A percentile compares a stretch with the other conserved stretches of the same genome.
Conservation (phyloP, 768 basidiomycete genomes). For the Lyophyllum semitale region DNA sequence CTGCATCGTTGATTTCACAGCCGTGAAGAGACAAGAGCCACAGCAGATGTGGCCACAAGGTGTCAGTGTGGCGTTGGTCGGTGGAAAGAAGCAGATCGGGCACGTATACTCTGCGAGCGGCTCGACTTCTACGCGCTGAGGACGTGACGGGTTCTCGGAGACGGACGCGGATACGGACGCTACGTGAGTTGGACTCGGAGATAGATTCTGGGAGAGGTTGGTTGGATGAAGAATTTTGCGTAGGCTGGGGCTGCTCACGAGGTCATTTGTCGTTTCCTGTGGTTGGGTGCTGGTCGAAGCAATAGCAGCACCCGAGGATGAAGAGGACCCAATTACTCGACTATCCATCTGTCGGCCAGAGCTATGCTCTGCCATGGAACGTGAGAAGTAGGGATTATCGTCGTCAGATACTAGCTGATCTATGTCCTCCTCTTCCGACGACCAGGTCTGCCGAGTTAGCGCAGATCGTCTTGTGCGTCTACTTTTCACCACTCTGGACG, state of each 20-base stretch:
- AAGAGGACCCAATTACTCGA: neutral
- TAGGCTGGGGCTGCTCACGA: slow-evolving; percentile 25
- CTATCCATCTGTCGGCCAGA: neutral
- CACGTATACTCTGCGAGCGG: slow-evolving; percentile 67
- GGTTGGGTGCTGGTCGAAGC: neutral
- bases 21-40: slow-evolving; percentile 73
- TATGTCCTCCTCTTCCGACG: slow-evolving; percentile 4
- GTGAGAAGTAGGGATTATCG: neutral
- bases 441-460: neutral
- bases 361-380: neutral
- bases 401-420: slow-evolving; percentile 15
- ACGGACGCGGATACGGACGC: slow-evolving; percentile 8
- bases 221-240: slow-evolving; percentile 23
- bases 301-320: neutral
- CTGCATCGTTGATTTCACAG: slow-evolving; percentile 63
- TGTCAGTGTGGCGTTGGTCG: slow-evolving; percentile 74
- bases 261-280: neutral
- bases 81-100: slow-evolving; percentile 79
- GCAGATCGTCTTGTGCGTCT: neutral
- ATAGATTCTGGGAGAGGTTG: slow-evolving; percentile 9
- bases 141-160: slow-evolving; percentile 6
- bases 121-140: slow-evolving; percentile 24
- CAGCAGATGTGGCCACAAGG: slow-evolving; percentile 83
- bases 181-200: neutral
- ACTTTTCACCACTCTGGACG: neutral